Evolutionary conservation across 169 alveolate species (phyloP), one percentile per base, ranked within the genome.

Genomic region (Plasmodium malariae): DNA sequence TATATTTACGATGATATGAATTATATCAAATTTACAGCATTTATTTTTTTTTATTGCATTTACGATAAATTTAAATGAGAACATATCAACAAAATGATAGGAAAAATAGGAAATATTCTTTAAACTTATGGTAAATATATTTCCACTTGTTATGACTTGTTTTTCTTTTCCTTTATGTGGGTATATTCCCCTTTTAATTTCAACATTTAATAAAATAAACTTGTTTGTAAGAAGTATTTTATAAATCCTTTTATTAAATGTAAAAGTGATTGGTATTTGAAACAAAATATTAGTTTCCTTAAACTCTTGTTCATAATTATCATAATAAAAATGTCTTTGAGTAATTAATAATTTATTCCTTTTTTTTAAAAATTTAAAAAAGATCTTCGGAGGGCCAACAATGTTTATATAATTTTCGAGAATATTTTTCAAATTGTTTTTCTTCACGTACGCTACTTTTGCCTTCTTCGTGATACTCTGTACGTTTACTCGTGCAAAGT

Each of bases 321-420:
- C 78, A 63, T 78, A 78, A 69, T 78, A 78, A 68, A 62, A 78
- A 78, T 78, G 89, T 37, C 32, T 78, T 36, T 78, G 89, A 32
- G 45, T 40, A 40, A 78, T 78, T 4, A 78, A 69, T 37, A 78
- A 62, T 55, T 78, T 78, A 30, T 48, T 78, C 30, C 63, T 48
- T n/a, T 78, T 43, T 65, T 78, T 78, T 30, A 78, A 19, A 78
- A 40, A 78, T 54, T 78, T 78, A 2, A 78, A 37, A 78, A 78
- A 78, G 60, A 78, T 45, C 26, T 78, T 78, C 1, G 89, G 89
- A 54, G 89, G 89, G 24, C 78, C 89, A n/a, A 62, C 89, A 26
- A 48, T 36, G 19, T 63, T 45, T 30, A 63, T 26, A 54, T 78
- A 78, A 36, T 34, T 78, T 45, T 65, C 43, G 19, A 78, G n/a